Base-by-base conservation (phyloP, 441 rosid genomes). In the Croton laevigatus region DNA sequence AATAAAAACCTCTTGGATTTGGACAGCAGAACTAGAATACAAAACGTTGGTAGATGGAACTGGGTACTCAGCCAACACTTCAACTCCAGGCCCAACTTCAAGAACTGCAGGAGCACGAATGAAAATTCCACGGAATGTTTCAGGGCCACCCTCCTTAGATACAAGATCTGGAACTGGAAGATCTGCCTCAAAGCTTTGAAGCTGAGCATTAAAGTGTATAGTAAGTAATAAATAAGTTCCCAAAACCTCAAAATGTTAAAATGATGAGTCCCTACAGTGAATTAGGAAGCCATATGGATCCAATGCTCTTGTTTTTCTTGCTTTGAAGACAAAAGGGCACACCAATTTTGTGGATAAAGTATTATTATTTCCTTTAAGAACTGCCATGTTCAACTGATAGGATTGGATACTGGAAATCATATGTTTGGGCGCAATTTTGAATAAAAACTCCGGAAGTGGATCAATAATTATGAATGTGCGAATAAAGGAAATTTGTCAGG, bases 131-230 rank as follows among this genome's bases (percentile, higher is more conserved):
- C 94, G 90, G 72, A 77, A 94, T 51, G 91, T 92, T 73, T 87
- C 91, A 17, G 93, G 83, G 27, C 97, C 97, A 59, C 99, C 97
- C 83, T 94, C 99, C 77, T 82, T 75, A 71, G 93, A 77, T 48
- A 88, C 89, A 19, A 94, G 90, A 65, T 70, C 79, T 62, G 96
- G 98, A 62, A 87, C 96, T 63, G 75, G 78, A 69, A 94, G 80
- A 69, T 92, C 97, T 45, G 97, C 88, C 83, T 92, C 99, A 75
- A 94, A 94, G 81, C 98, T 94, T 81, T 94, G 99, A 82, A 90
- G 81, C 98, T 91, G 76, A 71, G 70, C 6, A 79, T 65, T 45
- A 53, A 59, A 36, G 11, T 62, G 53, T 76, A 54, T 55, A 57
- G 48, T 36, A 42, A 38, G 67, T 5, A 60, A 57, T 12, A 59